Evolutionary conservation across 768 basidiomycete genomes (phyloP).

Genomic region (Termitomyces sp.): DNA sequence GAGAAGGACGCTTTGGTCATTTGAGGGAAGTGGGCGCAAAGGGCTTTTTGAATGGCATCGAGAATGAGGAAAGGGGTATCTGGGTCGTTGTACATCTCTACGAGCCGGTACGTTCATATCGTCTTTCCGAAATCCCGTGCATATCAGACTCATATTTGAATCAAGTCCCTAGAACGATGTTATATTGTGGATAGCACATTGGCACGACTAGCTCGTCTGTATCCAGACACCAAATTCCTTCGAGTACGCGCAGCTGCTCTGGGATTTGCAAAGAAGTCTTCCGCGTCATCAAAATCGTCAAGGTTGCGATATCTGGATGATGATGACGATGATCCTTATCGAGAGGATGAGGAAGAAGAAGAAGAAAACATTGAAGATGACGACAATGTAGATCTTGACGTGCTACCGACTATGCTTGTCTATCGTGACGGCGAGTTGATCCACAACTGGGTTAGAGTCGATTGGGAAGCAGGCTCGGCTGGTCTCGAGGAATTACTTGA

Average conservation of each 20-base stretch:
- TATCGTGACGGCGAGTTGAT: conserved; percentile 80
- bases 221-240: conserved; percentile 77
- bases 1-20: conserved; percentile 68
- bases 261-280: conserved; percentile 52
- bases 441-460: conserved; percentile 85
- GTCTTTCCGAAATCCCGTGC: background rate
- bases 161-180: conserved; percentile 73
- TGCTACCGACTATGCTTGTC: conserved; percentile 75
- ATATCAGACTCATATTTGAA: conserved; percentile 1
- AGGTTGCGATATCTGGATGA: conserved; percentile 28
- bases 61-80: conserved; percentile 60
- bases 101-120: conserved; percentile 55
- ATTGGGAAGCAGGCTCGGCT: conserved; percentile 75
- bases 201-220: conserved; percentile 60
- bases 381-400: conserved; percentile 69
- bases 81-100: conserved; percentile 90
- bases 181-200: conserved; percentile 66
- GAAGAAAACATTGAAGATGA: conserved; percentile 47
- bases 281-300: conserved; percentile 15
- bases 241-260: conserved; percentile 72
- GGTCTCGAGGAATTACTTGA: conserved; percentile 67
- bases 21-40: conserved; percentile 73
- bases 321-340: conserved; percentile 20
- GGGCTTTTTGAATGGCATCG: conserved; percentile 73
- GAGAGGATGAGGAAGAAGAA: conserved; percentile 36